These are phyloP conservation scores for Ampelocalamus luodianensis DNA, from an alignment of 176 grass and related monocot species.

Conservation along the genomic window DNA sequence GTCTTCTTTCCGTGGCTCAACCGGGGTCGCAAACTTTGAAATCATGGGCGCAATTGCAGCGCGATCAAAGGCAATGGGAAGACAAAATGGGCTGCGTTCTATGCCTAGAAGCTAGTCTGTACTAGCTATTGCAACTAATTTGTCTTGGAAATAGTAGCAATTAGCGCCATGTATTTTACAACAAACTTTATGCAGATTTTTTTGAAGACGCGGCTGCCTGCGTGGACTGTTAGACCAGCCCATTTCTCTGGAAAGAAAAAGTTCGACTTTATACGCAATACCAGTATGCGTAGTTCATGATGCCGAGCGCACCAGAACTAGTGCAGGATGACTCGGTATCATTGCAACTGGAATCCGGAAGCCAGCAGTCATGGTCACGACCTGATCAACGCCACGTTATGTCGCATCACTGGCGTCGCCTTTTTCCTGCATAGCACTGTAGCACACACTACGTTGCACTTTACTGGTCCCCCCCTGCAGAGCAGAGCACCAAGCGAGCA, in stretches of 20 bases:
- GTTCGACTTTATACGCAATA: background rate
- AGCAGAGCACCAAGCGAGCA: conserved; percentile 24
- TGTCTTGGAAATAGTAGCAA: background rate
- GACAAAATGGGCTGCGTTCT: background rate
- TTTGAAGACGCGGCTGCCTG: background rate
- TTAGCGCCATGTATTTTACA: background rate
- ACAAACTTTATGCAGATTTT: background rate
- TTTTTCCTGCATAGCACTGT: conserved; percentile 28
- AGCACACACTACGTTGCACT: background rate
- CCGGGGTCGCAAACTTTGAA: conserved; percentile 22
- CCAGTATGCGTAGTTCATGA: background rate
- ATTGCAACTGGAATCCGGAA: background rate
- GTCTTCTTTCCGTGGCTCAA: background rate
- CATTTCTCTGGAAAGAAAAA: conserved; percentile 28
- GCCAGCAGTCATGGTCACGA: conserved; percentile 16
- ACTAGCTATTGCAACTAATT: background rate
- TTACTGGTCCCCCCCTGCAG: conserved; percentile 7
- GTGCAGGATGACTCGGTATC: conserved; percentile 13
- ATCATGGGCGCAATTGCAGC: conserved; percentile 19
- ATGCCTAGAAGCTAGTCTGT: background rate
- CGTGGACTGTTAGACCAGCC: background rate
- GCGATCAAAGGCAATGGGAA: conserved; percentile 5
- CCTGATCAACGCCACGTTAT: conserved; percentile 47
- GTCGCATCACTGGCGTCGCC: conserved; percentile 20
- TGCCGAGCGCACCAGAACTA: background rate